Base-by-base conservation (phyloP, 352 stramenopile species). In the Aphanomyces stellatus region DNA sequence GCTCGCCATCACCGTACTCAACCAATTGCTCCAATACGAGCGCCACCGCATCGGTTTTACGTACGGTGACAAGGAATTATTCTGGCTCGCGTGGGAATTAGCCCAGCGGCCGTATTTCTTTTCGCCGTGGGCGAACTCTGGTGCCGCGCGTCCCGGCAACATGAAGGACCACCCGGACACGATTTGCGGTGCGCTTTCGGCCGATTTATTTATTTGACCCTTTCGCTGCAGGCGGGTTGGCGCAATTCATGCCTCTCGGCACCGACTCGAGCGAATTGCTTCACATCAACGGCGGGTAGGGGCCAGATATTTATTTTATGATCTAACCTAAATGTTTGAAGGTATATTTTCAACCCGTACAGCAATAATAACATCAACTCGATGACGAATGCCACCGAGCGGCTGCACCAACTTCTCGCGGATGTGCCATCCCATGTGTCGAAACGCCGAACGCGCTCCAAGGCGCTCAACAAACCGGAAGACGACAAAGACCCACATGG, bases 11-110 rank as follows among this genome's bases (percentile, higher is more conserved):
- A 60, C 75, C 1, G 68, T 77, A 7, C 59, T 85, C 30, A 80
- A 71, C 71, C 74, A 51, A 42, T 65, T 85, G 8, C 71, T 83
- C 25, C 77, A 70, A 8, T 31, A 72, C 10, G 68, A 77, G 30
- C 72, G 76, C 1, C 69, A 81, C 4, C 19, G 70, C 1, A 62
- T 65, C 49, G 64, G 61, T 4, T 81, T 85, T 62, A 82, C 76
- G 1, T 79, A 71, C 25, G 76, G 76, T 15, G 76, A 85, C 64
- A 82, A 85, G 46, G 77, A 85, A 51, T 49, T 62, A 0, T 85
- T 82, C 40, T 85, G 77, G 77, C 65, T 82, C 5, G 65, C 76
- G 8, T 85, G 77, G n/a, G 77, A 85, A 31, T 53, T 85, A 25
- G 76, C 77, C 8, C 77, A 82, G 22, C 53, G 70, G 34, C 43